Evolutionary conservation across 2,329 filamentous ascomycete genomes (phyloP), one percentile per base, ranked within the genome.

Genomic region (Beauveria sp.): DNA sequence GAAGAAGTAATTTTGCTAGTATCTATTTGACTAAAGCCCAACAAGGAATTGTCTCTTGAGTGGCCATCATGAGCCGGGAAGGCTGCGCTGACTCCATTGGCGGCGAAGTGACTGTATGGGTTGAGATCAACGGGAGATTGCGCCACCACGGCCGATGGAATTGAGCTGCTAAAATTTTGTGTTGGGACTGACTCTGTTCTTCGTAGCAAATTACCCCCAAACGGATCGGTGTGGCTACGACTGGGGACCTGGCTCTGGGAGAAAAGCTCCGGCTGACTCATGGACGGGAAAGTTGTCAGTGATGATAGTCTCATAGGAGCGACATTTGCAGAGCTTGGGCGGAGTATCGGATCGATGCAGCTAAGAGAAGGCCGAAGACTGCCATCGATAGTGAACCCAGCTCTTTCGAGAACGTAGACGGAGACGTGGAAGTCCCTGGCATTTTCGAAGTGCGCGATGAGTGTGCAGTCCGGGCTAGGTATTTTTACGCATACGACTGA

Each of bases 351-450:
- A 6, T 26, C 37, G 43, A 20, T 5, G 3, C 10, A 26, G 8
- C 37, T 37, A 12, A 48, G 7, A 28, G 43, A 18, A 24, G 20
- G 12, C 7, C 18, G 34, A 1, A 40, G 62, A 59, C 41, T 63
- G 61, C 24, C 63, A 58, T 4, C 69, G 64, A 34, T 64, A 63
- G 43, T 30, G 40, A 76, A 72, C 9, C 70, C 70, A 14, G 68
- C 64, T 55, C 68, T 72, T 40, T 70, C 66, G 1, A 76, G 65
- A 55, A 73, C 67, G 51, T 67, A 73, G 5, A 70, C 65, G 2
- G 70, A 63, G 18, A 75, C 58, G 26, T 63, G 67, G 41, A 75
- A 74, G 53, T 76, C 72, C 57, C 72, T 66, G 5, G 55, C 63
- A 9, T 71, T 65, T 9, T 68, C 65, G 47, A 76, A 74, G 22